A percentile compares a stretch with the other conserved stretches of the same genome.
Conservation (phyloP, 257 asterid species). For the Ocimum tenuiflorum region DNA sequence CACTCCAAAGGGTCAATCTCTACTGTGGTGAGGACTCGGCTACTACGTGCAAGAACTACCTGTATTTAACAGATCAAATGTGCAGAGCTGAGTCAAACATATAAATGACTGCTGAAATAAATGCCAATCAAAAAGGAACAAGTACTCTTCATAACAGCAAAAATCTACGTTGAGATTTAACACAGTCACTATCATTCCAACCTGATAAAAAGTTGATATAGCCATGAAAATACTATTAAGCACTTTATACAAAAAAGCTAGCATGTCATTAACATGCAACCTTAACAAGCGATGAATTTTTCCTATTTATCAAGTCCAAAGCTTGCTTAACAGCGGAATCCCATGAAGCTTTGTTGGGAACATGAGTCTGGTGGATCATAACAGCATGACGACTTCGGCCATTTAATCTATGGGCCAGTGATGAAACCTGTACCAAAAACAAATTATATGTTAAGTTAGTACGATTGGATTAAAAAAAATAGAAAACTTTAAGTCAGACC, state of each 20-base stretch:
- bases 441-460: neutral
- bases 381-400: slow-evolving; percentile 34
- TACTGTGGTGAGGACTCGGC: slow-evolving; percentile 60
- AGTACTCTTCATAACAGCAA: neutral
- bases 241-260: neutral
- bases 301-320: slow-evolving; percentile 51
- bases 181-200: neutral
- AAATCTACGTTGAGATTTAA: neutral
- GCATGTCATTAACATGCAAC: slow-evolving; percentile 26
- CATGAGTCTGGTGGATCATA: slow-evolving; percentile 49
- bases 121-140: neutral
- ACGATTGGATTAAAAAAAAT: neutral
- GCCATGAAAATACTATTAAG: neutral
- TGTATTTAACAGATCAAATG: slow-evolving; percentile 25
- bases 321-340: slow-evolving; percentile 62
- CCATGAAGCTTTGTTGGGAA: slow-evolving; percentile 69
- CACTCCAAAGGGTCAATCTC: slow-evolving; percentile 73
- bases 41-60: slow-evolving; percentile 98
- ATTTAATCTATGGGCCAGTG: slow-evolving; percentile 32
- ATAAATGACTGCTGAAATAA: neutral
- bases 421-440: slow-evolving; percentile 49
- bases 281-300: slow-evolving; percentile 62
- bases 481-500: slow-evolving; percentile 31
- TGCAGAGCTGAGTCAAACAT: neutral
- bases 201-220: neutral